phyloP scores from a whole-genome alignment of 2,329 filamentous ascomycete species.

The Orbilia blumenaviensis region DNA sequence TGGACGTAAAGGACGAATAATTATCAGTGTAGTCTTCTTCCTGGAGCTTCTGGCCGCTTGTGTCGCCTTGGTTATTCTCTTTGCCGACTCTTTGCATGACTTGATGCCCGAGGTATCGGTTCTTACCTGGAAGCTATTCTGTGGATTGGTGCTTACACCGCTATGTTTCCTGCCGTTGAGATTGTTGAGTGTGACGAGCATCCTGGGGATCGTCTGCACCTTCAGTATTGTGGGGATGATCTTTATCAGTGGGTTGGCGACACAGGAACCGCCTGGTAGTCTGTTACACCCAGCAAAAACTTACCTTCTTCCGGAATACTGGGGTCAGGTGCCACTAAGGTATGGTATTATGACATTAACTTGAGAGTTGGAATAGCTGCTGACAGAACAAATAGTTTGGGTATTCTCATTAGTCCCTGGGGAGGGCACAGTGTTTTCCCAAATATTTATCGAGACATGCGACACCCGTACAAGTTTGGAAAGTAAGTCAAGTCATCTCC shows the following conservation, averaged over 20 bases:
- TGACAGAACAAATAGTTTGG: slow-evolving; percentile 68
- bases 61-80: slow-evolving; percentile 89
- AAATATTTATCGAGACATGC: slow-evolving; percentile 81
- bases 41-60: slow-evolving; percentile 87
- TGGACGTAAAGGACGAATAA: slow-evolving; percentile 79
- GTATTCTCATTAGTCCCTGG: slow-evolving; percentile 69
- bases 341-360: slow-evolving; percentile 60
- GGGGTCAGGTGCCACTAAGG: slow-evolving; percentile 83
- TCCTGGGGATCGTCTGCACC: slow-evolving; percentile 90
- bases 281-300: slow-evolving; percentile 81
- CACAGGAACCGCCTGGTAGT: slow-evolving; percentile 80
- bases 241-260: slow-evolving; percentile 84
- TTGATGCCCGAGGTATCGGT: slow-evolving; percentile 76
- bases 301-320: slow-evolving; percentile 83
- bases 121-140: slow-evolving; percentile 83
- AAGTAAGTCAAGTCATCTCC: slow-evolving; percentile 37
- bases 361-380: background rate
- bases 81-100: slow-evolving; percentile 84
- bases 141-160: slow-evolving; percentile 78
- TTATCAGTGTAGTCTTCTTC: slow-evolving; percentile 85
- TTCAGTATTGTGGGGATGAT: slow-evolving; percentile 87
- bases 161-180: slow-evolving; percentile 85
- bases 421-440: slow-evolving; percentile 80
- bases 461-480: slow-evolving; percentile 82
- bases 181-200: slow-evolving; percentile 85